Base-by-base conservation (phyloP, 1,284 basidiomycete genomes). In the Ustilago xerochloae region DNA sequence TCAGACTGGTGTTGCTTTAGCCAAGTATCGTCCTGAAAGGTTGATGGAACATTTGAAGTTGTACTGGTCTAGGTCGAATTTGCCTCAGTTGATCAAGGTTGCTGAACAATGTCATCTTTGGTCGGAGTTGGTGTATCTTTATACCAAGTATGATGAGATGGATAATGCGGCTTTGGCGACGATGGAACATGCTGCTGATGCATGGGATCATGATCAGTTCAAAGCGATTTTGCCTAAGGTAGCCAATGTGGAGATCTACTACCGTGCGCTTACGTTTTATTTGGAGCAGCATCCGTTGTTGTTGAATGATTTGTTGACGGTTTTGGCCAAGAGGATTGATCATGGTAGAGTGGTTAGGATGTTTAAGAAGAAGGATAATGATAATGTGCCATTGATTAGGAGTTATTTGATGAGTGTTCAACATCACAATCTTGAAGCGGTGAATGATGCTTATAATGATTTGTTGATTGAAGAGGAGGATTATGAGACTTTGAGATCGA, bases 161-260 rank as follows among this genome's bases (percentile, higher is more conserved):
- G 94, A 97, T 84, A 97, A 97, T 81, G 94, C 94, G n/a, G 92
- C 93, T 33, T 87, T 97, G 71, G 93, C 94, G 3, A 98, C 97
- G 92, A 98, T 99, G 85, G 97, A 99, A 85, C 92, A 94, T 48
- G 92, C 96, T 2, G 89, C 93, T 26, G 94, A 97, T 85, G 94
- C 94, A 58, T 99, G 95, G 95, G 95, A 99, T 72, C 96, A 99
- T 87, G 96, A 94, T 82, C 94, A 97, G 85, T 99, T 99, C 90
- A 78, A 83, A 57, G 63, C 71, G 24, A 70, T 84, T 33, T 41
- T 84, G 56, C 78, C 79, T 51, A 79, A 82, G 80, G 95, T 93
- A 20, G 96, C 97, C 47, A 99, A 99, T 84, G 90, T 98, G 71
- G 97, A 99, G 87, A 98, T 99, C 90, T 95, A 94, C 86, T 95